phyloP scores from a whole-genome alignment of 805 yeast species.

The Nakazawaea anatomiae region DNA sequence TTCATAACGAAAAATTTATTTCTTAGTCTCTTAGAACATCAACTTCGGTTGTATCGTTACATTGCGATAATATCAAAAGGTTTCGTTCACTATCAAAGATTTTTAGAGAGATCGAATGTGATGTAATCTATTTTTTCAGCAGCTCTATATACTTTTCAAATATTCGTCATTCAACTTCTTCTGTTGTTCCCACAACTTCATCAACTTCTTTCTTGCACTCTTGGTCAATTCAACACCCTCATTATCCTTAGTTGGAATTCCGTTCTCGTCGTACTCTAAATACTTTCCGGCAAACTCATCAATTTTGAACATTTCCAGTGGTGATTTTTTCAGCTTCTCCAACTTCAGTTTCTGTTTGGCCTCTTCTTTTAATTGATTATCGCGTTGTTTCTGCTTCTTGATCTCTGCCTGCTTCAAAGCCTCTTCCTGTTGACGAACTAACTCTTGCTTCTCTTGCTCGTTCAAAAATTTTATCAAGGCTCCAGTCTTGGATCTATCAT shows the following conservation, averaged over 20 bases:
- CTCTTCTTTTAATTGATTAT: slow-evolving; percentile 39
- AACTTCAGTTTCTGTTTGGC: slow-evolving; percentile 47
- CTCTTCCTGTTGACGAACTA: slow-evolving; percentile 53
- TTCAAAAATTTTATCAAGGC: slow-evolving; percentile 81
- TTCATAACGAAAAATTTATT: too few relatives aligned
- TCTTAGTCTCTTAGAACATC: too few relatives aligned
- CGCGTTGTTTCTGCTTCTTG: slow-evolving; percentile 39
- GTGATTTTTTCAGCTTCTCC: slow-evolving; percentile 64
- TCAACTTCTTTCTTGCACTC: slow-evolving; percentile 77
- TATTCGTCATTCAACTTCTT: slow-evolving; percentile 76
- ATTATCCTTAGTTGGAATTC: slow-evolving; percentile 71
- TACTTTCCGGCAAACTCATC: slow-evolving; percentile 34
- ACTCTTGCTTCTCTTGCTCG: slow-evolving; percentile 60
- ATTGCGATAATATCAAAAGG: too few relatives aligned
- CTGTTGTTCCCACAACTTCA: slow-evolving; percentile 74
- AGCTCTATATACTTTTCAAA: slow-evolving; percentile 15
- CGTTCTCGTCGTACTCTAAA: slow-evolving; percentile 77
- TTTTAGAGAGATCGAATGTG: too few relatives aligned
- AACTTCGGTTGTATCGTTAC: too few relatives aligned
- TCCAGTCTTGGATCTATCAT: slow-evolving; percentile 77
- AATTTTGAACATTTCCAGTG: slow-evolving; percentile 68
- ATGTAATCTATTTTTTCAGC: background rate
- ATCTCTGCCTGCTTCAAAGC: slow-evolving; percentile 49
- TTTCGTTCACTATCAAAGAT: too few relatives aligned
- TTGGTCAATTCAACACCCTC: slow-evolving; percentile 83